Evolutionary conservation across 75 land plant genomes (phyloP).

Genomic region (Chamaecyparis obtusa): DNA sequence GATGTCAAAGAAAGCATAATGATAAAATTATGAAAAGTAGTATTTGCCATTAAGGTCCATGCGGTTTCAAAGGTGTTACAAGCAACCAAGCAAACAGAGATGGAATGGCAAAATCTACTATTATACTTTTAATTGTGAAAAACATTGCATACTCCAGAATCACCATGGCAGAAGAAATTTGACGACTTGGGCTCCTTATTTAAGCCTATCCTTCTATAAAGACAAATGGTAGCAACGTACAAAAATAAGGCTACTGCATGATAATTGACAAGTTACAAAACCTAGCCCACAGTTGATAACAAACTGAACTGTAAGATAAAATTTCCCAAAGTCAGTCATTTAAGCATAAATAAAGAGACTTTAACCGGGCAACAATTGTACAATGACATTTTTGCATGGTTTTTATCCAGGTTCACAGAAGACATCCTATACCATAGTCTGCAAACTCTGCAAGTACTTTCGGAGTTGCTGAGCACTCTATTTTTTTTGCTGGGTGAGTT

Average conservation of each 20-base stretch:
- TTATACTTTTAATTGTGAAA: background rate
- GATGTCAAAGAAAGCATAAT: too few species aligned
- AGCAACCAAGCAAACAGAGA: background rate
- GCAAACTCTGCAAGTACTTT: too few species aligned
- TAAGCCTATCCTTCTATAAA: background rate
- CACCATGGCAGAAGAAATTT: background rate
- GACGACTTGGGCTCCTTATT: background rate
- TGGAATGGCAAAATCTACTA: background rate
- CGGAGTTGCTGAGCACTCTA: too few species aligned
- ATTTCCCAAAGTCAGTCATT: background rate
- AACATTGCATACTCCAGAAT: background rate
- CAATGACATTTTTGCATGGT: background rate
- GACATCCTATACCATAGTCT: background rate
- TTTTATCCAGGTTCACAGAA: background rate
- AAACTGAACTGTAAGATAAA: background rate
- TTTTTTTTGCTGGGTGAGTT: too few species aligned
- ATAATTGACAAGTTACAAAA: background rate
- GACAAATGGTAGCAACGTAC: too few species aligned
- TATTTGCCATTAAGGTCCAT: too few species aligned
- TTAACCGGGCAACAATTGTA: background rate
- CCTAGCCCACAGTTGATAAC: background rate
- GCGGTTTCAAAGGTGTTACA: too few species aligned
- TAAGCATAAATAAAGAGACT: background rate
- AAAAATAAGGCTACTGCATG: background rate
- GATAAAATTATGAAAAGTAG: too few species aligned